Evolutionary conservation across 345 rosid genomes (phyloP), one percentile per base, ranked within the genome.

Genomic region (Chamaenerion angustifolium): DNA sequence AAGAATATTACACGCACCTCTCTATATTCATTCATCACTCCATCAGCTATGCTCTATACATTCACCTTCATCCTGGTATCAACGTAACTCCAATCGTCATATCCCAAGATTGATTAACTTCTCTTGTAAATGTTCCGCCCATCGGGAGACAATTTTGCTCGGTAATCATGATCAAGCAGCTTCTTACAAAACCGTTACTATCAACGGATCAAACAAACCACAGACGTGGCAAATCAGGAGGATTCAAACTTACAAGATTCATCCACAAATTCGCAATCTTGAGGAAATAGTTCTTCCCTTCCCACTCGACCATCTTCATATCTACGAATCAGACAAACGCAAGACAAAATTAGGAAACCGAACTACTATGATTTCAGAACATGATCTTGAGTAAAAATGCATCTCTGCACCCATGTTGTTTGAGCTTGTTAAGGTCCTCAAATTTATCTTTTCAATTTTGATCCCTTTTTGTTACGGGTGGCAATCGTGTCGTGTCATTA

Each of bases 201-300:
- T 49, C 42, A 16, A 0, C 1, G 27, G 41, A 43, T 58, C 54
- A 59, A 35, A 59, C 50, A 60, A 41, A 54, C 21, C 59, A 59
- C 12, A 71, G 18, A 21, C 40, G 31, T 0, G 81, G 76, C 70
- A 80, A 66, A 50, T 50, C 70, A 6, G 95, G 96, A 54, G 94
- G 81, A 48, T 73, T 56, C 0, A 4, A 54, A 56, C 76, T 73
- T 43, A 82, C 65, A 43, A 81, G 61, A 70, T 93, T 82, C 16
- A 79, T 85, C 96, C 99, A 93, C 52, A 93, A 57, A 69, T 93
- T 93, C 11, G 74, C 94, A 15, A 93, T 68, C 1, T 70, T 71
- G 55, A 77, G 57, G 51, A 88, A 77, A 68, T 72, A 88, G 48
- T 68, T 76, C 35, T 63, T 69, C 49, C 70, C 76, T 5, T 76